A percentile compares a stretch with the other conserved stretches of the same genome.
Conservation (phyloP, 2,329 filamentous ascomycete genomes). For the Paecilomyces formosus region DNA sequence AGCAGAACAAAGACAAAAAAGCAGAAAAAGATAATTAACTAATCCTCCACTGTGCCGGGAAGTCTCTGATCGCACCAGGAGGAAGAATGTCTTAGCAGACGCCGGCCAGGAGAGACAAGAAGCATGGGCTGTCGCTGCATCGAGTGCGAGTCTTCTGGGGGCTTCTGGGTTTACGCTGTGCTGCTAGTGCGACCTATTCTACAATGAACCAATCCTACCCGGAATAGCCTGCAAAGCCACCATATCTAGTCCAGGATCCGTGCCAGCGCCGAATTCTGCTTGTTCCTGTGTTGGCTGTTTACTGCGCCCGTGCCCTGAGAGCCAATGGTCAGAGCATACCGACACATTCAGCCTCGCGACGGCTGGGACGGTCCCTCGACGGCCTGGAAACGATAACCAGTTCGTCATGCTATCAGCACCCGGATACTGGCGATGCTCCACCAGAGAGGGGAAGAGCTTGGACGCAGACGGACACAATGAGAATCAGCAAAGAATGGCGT, state of each 20-base stretch:
- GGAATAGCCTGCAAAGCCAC: neutral
- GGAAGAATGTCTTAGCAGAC: neutral
- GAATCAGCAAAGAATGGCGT: neutral
- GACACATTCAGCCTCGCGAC: neutral
- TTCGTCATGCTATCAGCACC: neutral
- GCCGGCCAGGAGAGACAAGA: neutral
- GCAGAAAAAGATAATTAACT: neutral
- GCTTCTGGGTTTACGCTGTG: neutral
- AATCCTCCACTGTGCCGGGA: neutral
- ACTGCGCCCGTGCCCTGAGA: neutral
- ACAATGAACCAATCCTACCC: neutral
- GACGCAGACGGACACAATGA: neutral
- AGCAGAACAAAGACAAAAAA: neutral
- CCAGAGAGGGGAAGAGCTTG: neutral
- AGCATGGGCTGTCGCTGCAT: neutral
- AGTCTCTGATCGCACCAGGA: neutral
- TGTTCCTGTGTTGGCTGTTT: neutral
- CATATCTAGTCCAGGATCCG: neutral
- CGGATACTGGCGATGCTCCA: neutral
- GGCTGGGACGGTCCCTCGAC: neutral
- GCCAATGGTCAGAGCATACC: neutral
- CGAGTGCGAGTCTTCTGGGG: neutral
- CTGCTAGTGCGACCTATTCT: neutral
- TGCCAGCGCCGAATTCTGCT: neutral
- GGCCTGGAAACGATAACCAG: neutral